These are phyloP conservation scores for Polygonum aviculare DNA, from an alignment of 148 eudicot genomes.

Conservation along the genomic window DNA sequence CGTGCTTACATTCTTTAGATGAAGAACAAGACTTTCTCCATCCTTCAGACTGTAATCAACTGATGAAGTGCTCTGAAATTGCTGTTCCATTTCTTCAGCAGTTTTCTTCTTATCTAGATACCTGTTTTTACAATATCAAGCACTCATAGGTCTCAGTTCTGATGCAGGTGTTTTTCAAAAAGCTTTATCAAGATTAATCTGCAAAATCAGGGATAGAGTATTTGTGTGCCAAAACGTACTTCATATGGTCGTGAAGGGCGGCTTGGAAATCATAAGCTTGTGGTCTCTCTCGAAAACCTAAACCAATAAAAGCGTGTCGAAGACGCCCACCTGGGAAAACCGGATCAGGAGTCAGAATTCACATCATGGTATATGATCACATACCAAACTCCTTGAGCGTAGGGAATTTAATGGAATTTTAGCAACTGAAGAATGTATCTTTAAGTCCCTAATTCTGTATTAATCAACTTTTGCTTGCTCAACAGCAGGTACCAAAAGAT, in stretches of 20 bases:
- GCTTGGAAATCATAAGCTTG: constrained; percentile 98
- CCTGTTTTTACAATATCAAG: constrained; percentile 21
- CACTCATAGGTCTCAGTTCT: not conserved
- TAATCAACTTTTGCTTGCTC: not conserved
- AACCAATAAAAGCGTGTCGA: constrained; percentile 91
- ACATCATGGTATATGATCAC: not conserved
- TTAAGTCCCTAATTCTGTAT: not conserved
- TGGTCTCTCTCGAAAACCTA: constrained; percentile 93
- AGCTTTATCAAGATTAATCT: not conserved
- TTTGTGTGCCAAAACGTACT: constrained; percentile 35
- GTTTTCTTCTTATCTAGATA: constrained; percentile 89
- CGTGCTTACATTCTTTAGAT: constrained; percentile 58
- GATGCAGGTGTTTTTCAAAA: not conserved
- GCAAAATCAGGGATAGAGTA: not conserved
- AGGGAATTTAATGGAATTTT: not conserved
- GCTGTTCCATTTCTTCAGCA: constrained; percentile 99
- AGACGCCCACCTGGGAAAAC: constrained; percentile 70
- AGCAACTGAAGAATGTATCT: not conserved
- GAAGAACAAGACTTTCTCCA: constrained; percentile 84
- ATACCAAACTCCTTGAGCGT: not conserved
- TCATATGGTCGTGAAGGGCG: constrained; percentile 97
- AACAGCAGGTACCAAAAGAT: not conserved
- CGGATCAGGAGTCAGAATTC: not conserved
- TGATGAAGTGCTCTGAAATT: constrained; percentile 62
- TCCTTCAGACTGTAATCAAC: constrained; percentile 93